Percentiles rank a stretch among this genome's conserved stretches.
These are phyloP conservation scores for Puya raimondii DNA, from an alignment of 176 grass and related monocot species.

Conservation along the genomic window DNA sequence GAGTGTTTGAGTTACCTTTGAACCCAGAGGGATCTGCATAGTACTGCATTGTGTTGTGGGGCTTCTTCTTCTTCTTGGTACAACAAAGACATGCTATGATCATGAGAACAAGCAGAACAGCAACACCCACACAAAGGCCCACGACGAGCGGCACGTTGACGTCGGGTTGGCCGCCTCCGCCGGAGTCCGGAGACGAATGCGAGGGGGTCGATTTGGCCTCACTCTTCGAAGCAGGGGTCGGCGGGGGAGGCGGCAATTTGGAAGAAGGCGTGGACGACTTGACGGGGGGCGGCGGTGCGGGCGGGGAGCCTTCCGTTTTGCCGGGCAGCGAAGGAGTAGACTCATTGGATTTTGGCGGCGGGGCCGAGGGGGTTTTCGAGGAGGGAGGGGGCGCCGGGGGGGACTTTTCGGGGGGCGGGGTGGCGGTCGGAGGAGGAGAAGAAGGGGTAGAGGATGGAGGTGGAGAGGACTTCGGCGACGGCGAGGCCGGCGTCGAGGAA, in stretches of 20 bases:
- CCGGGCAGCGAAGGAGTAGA: background rate
- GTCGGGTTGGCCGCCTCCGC: background rate
- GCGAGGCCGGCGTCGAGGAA: background rate
- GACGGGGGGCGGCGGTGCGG: background rate
- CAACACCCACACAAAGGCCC: slow-evolving; percentile 9
- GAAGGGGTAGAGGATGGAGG: background rate
- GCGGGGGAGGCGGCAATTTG: background rate
- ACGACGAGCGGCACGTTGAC: background rate
- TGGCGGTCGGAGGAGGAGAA: background rate
- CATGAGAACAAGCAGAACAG: slow-evolving; percentile 17
- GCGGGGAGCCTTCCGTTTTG: background rate
- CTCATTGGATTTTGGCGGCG: background rate
- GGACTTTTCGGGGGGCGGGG: background rate
- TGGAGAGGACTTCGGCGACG: background rate
- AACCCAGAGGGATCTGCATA: slow-evolving; percentile 35
- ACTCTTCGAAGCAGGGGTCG: background rate
- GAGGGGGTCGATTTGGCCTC: background rate
- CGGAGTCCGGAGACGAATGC: background rate
- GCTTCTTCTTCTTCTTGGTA: slow-evolving; percentile 16
- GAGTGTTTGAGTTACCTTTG: slow-evolving; percentile 14
- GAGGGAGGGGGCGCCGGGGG: background rate
- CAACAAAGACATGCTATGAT: slow-evolving; percentile 26
- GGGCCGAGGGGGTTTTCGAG: background rate
- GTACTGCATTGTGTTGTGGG: slow-evolving; percentile 22
- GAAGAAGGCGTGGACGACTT: background rate